Conservation (phyloP, 2,329 filamentous ascomycete genomes). For the Ceratocystis ficicola region DNA sequence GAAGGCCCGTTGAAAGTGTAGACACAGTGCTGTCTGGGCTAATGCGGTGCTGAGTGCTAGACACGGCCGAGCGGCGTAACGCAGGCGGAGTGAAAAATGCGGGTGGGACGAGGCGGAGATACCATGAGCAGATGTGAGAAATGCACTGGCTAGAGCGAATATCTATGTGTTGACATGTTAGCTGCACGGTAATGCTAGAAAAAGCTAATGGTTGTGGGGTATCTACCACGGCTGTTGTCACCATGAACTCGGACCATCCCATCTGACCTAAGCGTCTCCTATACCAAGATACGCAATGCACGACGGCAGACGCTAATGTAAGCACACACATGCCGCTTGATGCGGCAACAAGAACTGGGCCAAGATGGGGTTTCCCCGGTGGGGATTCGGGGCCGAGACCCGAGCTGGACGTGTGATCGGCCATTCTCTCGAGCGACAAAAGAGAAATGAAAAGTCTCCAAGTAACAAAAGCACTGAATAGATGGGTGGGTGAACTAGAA, state of each 20-base stretch:
- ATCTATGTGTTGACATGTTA: neutral
- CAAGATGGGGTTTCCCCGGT: constrained; percentile 22
- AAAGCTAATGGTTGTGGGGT: neutral
- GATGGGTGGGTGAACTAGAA: neutral
- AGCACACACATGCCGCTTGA: constrained; percentile 29
- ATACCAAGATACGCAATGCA: constrained; percentile 28
- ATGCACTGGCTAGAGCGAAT: neutral
- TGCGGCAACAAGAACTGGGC: constrained; percentile 31
- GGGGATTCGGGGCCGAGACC: neutral
- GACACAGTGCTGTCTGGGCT: constrained; percentile 31
- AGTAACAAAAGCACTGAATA: neutral
- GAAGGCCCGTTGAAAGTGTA: constrained; percentile 29
- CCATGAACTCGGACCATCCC: constrained; percentile 30
- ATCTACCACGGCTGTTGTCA: constrained; percentile 24
- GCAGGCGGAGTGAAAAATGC: constrained; percentile 28
- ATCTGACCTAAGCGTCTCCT: constrained; percentile 26
- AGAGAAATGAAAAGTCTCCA: neutral
- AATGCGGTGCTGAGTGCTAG: constrained; percentile 29
- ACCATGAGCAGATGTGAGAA: neutral
- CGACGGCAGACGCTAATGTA: constrained; percentile 29
- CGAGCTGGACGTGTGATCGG: neutral
- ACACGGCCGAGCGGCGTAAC: constrained; percentile 31
- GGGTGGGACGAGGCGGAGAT: constrained; percentile 1
- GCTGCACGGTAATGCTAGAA: too few relatives aligned
- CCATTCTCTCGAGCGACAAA: neutral